phyloP scores from a whole-genome alignment of 2,329 filamentous ascomycete species.

The Sarocladium strictum region DNA sequence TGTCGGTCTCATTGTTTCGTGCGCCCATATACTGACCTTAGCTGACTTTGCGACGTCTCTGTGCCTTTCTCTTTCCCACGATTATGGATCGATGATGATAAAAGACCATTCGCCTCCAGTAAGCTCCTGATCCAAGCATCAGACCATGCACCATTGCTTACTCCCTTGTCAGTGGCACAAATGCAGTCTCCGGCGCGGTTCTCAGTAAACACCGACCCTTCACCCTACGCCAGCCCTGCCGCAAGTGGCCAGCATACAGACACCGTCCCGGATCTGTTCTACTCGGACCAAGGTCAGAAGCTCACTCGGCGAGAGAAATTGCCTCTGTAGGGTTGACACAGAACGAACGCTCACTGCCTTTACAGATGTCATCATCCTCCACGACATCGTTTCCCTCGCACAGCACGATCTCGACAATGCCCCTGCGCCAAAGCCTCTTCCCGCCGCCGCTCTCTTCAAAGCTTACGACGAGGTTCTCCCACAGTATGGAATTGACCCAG shows the following conservation, averaged over 20 bases:
- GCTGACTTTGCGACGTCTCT: background rate
- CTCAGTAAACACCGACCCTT: conserved; percentile 2
- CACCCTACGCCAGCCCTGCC: background rate
- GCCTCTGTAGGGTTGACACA: too few relatives aligned
- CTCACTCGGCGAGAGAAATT: too few relatives aligned
- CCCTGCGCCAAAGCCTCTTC: conserved; percentile 56
- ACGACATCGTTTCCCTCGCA: conserved; percentile 68
- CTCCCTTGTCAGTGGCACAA: background rate
- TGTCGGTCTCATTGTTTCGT: background rate
- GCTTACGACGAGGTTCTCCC: conserved; percentile 76
- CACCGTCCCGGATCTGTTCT: conserved; percentile 34
- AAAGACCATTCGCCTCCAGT: background rate
- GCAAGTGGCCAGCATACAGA: background rate
- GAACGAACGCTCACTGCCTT: background rate
- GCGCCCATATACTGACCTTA: background rate
- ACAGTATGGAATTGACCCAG: conserved; percentile 62
- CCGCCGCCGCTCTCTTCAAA: conserved; percentile 72
- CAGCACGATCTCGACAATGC: conserved; percentile 55
- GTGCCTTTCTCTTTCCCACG: background rate
- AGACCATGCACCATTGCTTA: background rate
- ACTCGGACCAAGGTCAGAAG: conserved; percentile 53
- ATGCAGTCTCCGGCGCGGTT: conserved; percentile 6
- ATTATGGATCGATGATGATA: conserved; percentile 8
- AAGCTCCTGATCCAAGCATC: background rate
- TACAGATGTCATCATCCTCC: conserved; percentile 71